phyloP scores from a whole-genome alignment of 2,329 filamentous ascomycete genomes.

The Neodidymelliopsis sp. region DNA sequence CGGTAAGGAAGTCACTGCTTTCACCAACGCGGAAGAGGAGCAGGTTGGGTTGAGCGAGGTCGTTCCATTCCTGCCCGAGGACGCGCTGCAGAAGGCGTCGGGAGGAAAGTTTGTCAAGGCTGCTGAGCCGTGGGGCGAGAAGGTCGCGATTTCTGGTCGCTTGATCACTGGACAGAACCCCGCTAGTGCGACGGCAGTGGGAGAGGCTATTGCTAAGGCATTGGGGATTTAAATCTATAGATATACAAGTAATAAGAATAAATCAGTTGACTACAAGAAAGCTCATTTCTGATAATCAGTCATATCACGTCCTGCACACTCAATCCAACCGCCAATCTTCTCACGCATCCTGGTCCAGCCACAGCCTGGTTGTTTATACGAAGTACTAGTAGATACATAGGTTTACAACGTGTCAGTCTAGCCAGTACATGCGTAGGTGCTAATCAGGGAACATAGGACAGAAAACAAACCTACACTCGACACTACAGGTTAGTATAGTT shows the following conservation, averaged over 20 bases:
- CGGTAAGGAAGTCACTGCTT: slow-evolving; percentile 66
- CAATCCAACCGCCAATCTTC: no score
- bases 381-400: no score
- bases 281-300: no score
- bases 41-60: slow-evolving; percentile 48
- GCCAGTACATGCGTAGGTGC: no score
- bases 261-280: no score
- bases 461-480: no score
- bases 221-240: slow-evolving; percentile 28
- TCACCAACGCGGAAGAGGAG: slow-evolving; percentile 65
- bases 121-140: slow-evolving; percentile 54
- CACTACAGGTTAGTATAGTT: no score
- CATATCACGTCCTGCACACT: no score
- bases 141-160: slow-evolving; percentile 51
- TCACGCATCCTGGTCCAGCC: no score
- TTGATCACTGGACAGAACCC: slow-evolving; percentile 61
- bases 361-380: no score
- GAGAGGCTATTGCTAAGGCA: slow-evolving; percentile 53
- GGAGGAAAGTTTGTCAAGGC: slow-evolving; percentile 66
- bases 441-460: no score
- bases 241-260: slow-evolving; percentile 3
- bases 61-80: slow-evolving; percentile 70
- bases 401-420: no score
- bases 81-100: slow-evolving; percentile 58
- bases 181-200: slow-evolving; percentile 53